A percentile compares a stretch with the other conserved stretches of the same genome.
phyloP scores from a whole-genome alignment of 495 filamentous ascomycete genomes.

The Friedmanniomyces endolithicus region DNA sequence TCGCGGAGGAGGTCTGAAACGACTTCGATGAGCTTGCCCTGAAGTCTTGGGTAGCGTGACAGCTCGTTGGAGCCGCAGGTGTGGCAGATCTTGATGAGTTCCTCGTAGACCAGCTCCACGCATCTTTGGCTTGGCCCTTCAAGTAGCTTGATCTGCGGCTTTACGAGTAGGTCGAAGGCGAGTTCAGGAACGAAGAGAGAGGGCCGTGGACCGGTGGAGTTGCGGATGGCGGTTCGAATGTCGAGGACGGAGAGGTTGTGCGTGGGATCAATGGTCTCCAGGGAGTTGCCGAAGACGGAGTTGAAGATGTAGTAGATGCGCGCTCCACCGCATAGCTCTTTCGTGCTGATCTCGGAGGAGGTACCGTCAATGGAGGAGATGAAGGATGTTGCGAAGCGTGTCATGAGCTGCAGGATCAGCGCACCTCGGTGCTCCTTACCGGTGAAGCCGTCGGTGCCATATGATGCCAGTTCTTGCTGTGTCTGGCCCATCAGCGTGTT shows the following conservation, averaged over 20 bases:
- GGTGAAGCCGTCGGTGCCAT: conserved; percentile 95
- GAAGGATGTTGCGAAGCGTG: conserved; percentile 91
- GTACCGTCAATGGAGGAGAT: conserved; percentile 98
- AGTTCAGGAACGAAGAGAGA: conserved; percentile 95
- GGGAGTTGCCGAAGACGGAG: conserved; percentile 92
- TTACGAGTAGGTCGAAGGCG: conserved; percentile 93
- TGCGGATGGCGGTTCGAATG: conserved; percentile 94
- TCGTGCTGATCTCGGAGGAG: conserved; percentile 95
- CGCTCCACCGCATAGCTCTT: conserved; percentile 92
- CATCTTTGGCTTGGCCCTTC: conserved; percentile 94
- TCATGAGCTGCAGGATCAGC: conserved; percentile 94
- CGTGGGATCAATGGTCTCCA: conserved; percentile 92
- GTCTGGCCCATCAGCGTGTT: conserved; percentile 99
- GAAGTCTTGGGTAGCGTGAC: conserved; percentile 78
- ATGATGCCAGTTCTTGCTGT: conserved; percentile 95
- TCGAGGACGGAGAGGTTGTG: conserved; percentile 90
- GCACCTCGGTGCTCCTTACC: conserved; percentile 94
- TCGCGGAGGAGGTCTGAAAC: conserved; percentile 94
- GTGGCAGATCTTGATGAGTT: conserved; percentile 98
- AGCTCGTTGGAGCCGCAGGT: conserved; percentile 95
- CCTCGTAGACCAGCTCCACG: conserved; percentile 96
- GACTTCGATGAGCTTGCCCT: conserved; percentile 95
- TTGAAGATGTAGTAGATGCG: conserved; percentile 99
- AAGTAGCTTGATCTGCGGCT: conserved; percentile 94
- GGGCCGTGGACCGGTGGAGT: conserved; percentile 90